Base-by-base conservation (phyloP, 257 asterid genomes). In the Ilex aquifolium region DNA sequence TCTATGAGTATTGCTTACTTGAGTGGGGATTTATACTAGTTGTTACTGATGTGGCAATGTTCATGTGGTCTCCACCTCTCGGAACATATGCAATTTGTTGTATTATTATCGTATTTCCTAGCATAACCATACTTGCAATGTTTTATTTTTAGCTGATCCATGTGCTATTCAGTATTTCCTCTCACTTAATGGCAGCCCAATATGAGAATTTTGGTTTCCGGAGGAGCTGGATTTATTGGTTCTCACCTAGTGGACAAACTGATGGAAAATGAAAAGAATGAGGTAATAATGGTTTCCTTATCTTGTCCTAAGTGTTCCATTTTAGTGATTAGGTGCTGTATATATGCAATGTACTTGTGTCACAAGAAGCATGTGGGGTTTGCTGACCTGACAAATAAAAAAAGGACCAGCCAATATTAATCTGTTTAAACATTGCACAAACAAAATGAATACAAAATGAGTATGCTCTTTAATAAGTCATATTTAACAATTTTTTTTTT, bases 201-300 rank as follows among this genome's bases (percentile, higher is more conserved):
- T 53, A 5, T 53, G 57, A 53, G 57, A 21, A 53, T 53, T 53
- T 53, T 53, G 30, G 57, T 53, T 17, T 2, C 57, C 3, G 57
- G 57, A 53, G 57, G 57, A 53, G 57, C 57, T n/a, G 57, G 57
- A 3, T 53, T 53, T 10, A 53, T 53, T 21, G 57, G 57, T 15
- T 53, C 57, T 53, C 57, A 53, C 31, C 57, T 53, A 5, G 57
- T 53, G 27, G 57, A 53, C 57, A 53, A 21, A 53, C 15, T 53
- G 31, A 53, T 53, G 57, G 57, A 53, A 17, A 53, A 53, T 21
- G 57, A 53, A 53, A 53, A 53, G 30, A 53, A 53, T 53, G 57
- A 53, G 57, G 57, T 53, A 15, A 53, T 7, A 49, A 49, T 49
- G 4, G 6, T 12, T 49, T 49, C 2, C 54, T 49, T 11, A 46